Evolutionary conservation across 129 eudicot genomes (phyloP).

Genomic region (Solidago caesia): DNA sequence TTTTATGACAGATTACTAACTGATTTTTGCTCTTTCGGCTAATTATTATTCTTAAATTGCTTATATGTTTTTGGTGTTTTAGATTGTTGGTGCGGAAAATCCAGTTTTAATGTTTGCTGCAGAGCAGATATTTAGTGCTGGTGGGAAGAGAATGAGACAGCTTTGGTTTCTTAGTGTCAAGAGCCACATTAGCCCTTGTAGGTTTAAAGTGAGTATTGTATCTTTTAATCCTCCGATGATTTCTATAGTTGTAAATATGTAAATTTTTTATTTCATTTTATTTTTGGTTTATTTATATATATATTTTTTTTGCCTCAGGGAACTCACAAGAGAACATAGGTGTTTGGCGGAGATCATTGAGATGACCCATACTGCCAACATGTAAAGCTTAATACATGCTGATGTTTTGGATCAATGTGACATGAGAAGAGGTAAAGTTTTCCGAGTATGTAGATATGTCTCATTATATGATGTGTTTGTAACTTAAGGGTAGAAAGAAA

Average conservation of each 20-base stretch:
- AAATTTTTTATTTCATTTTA: too few species aligned
- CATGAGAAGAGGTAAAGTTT: conserved; percentile 79
- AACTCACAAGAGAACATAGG: conserved; percentile 83
- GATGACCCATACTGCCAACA: conserved; percentile 95
- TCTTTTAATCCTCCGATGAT: neutral
- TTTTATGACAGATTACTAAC: too few species aligned
- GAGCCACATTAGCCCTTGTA: conserved; percentile 76
- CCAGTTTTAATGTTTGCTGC: too few species aligned
- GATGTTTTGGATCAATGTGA: conserved; percentile 93
- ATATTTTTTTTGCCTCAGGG: conserved; percentile 46
- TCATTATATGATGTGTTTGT: neutral
- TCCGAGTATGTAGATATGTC: too few species aligned
- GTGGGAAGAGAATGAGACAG: conserved; percentile 98
- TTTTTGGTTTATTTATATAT: too few species aligned
- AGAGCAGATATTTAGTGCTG: conserved; percentile 94
- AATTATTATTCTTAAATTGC: too few species aligned
- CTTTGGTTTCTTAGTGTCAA: conserved; percentile 84
- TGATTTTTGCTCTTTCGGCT: too few species aligned
- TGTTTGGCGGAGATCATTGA: conserved; percentile 94
- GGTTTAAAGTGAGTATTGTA: conserved; percentile 67
- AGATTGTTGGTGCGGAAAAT: too few species aligned
- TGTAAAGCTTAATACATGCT: conserved; percentile 92
- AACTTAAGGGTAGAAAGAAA: neutral
- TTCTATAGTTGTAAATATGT: conserved; percentile 7
- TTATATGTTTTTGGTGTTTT: too few species aligned